Evolutionary conservation across 2,329 filamentous ascomycete genomes (phyloP), one percentile per base, ranked within the genome.

Genomic region (Ophiostoma sp.): DNA sequence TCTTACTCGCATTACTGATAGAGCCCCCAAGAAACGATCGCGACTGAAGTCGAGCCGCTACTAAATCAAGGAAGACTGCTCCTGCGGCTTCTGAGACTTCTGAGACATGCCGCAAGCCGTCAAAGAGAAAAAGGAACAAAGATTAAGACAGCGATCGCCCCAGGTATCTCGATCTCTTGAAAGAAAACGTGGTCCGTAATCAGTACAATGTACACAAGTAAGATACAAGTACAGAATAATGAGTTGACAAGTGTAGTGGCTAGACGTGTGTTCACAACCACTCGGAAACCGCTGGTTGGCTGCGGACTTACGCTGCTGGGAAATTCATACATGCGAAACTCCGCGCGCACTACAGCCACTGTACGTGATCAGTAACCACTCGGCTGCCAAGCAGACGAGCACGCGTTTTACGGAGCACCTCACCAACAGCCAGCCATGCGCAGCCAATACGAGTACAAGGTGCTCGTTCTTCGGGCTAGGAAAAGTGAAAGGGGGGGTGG

Each of bases 111-210:
- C 45, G 45, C 45, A 12, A 5, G 14, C 12, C 45, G 14, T 27
- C 3, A 55, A 11, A 1, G 49, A 8, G 49, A 55, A 55, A 55
- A 36, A 27, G 18, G 8, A 55, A 36, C 49, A 55, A 55, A 55
- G 49, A 55, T 55, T 27, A 55, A 55, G 49, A 55, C 8, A 36
- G 49, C 49, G 8, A 55, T 55, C 49, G 49, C 49, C 49, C 49
- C 7, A 18, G 18, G n/a, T 55, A 55, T 55, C 49, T 55, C 49
- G 49, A 55, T 55, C 49, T 27, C 5, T 9, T 55, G n/a, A 9
- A 27, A 55, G 7, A 55, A 55, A 55, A 55, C 49, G 49, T 55
- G 49, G 49, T 44, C n/a, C 49, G 5, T 52, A 52, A 52, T 52
- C 47, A 52, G 6, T 27, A 14, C 11, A 27, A 1, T 27, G 27